These are phyloP conservation scores for Cinchona pubescens DNA, from an alignment of 257 asterid species.

Conservation along the genomic window DNA sequence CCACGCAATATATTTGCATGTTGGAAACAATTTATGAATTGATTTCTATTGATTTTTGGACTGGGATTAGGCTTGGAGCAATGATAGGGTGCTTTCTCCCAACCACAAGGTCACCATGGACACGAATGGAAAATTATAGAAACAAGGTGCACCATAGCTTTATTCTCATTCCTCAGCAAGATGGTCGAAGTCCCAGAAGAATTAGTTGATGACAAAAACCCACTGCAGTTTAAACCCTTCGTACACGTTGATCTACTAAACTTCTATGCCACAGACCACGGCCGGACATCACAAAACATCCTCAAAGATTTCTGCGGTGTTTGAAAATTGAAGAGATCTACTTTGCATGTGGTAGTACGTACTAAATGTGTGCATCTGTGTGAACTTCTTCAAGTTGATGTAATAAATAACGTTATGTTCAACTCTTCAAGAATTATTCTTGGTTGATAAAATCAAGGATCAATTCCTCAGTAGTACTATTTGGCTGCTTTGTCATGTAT, in stretches of 20 bases:
- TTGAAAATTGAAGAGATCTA: slow-evolving; percentile 30
- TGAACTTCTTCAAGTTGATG: neutral
- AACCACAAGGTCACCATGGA: slow-evolving; percentile 53
- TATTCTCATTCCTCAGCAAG: slow-evolving; percentile 59
- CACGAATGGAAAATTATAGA: slow-evolving; percentile 33
- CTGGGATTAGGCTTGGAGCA: slow-evolving; percentile 66
- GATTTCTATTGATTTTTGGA: neutral
- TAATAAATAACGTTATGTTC: neutral
- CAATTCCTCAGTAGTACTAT: neutral
- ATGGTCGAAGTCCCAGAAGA: slow-evolving; percentile 57
- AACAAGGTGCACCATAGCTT: slow-evolving; percentile 55
- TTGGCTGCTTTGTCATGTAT: neutral
- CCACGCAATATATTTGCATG: neutral
- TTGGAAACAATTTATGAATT: neutral
- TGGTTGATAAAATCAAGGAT: neutral
- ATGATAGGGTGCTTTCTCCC: slow-evolving; percentile 55
- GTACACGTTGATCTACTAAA: slow-evolving; percentile 53
- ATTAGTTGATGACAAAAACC: slow-evolving; percentile 52
- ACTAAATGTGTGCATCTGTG: neutral
- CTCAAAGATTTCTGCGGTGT: slow-evolving; percentile 66
- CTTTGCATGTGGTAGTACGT: neutral
- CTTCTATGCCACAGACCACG: slow-evolving; percentile 49
- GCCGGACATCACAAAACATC: slow-evolving; percentile 51
- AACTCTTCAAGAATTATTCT: no score
- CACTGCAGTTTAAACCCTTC: slow-evolving; percentile 48